A percentile compares a stretch with the other conserved stretches of the same genome.
Conservation (phyloP, 176 grass and related monocot species). For the Hordeum vulgare region DNA sequence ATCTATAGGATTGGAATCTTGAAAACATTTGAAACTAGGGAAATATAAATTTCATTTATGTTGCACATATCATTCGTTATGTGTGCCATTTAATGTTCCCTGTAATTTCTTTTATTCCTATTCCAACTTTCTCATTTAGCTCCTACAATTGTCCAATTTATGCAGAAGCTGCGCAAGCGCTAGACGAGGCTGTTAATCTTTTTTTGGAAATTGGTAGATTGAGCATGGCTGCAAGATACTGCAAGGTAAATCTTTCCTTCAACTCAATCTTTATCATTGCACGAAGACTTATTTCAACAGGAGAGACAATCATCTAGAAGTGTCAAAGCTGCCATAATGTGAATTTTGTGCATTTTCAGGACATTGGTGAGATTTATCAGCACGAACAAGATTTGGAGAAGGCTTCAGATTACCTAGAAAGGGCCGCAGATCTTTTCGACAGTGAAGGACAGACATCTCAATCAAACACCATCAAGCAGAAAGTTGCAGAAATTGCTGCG, state of each 20-base stretch:
- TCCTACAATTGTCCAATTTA: not conserved
- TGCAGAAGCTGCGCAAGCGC: slow-evolving; percentile 75
- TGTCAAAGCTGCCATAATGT: not conserved
- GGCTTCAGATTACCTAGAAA: slow-evolving; percentile 79
- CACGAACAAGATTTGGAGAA: slow-evolving; percentile 89
- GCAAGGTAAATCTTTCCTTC: slow-evolving; percentile 58
- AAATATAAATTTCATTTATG: not conserved
- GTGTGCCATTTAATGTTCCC: not conserved
- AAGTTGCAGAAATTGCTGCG: slow-evolving; percentile 88
- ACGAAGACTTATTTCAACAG: not conserved
- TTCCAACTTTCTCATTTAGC: not conserved
- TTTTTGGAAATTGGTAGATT: slow-evolving; percentile 96
- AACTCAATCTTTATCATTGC: not conserved
- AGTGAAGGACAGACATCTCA: slow-evolving; percentile 81
- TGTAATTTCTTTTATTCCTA: not conserved
- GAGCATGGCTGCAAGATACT: slow-evolving; percentile 99
- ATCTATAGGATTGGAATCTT: not conserved
- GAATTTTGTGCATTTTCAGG: slow-evolving; percentile 52
- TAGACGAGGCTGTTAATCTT: slow-evolving; percentile 85
- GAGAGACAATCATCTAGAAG: not conserved
- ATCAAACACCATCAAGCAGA: slow-evolving; percentile 79
- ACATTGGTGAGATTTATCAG: slow-evolving; percentile 94
- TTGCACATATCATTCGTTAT: not conserved
- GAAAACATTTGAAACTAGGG: not conserved
- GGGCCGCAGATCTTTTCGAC: slow-evolving; percentile 84